These are phyloP conservation scores for Pichia eremophila DNA, from an alignment of 805 yeast species.

Conservation along the genomic window DNA sequence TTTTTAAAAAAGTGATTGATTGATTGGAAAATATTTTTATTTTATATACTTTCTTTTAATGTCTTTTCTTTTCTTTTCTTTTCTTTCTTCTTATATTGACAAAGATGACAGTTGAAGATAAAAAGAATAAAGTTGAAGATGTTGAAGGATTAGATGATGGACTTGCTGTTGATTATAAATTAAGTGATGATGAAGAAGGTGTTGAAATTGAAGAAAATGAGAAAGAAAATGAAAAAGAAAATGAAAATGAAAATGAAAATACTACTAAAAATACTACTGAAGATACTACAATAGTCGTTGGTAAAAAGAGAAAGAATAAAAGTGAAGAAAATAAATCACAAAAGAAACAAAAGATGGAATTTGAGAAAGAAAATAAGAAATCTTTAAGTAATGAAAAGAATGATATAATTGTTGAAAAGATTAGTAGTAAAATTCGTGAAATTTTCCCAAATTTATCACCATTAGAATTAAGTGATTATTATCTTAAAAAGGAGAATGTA, in stretches of 20 bases:
- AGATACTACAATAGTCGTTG: background rate
- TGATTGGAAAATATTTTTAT: background rate
- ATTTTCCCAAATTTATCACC: conserved; percentile 61
- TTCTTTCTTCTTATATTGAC: too few relatives aligned
- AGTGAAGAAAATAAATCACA: conserved; percentile 46
- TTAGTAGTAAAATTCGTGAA: conserved; percentile 52
- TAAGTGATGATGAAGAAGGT: background rate
- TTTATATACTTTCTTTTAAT: background rate
- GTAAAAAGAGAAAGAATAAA: conserved; percentile 22
- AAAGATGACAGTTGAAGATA: background rate
- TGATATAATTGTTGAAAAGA: conserved; percentile 55
- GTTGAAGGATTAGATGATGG: background rate
- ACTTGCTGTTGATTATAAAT: background rate
- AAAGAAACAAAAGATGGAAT: conserved; percentile 59
- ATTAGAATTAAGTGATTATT: conserved; percentile 61
- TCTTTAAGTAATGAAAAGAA: conserved; percentile 45
- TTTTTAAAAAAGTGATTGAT: too few relatives aligned
- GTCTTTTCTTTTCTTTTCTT: background rate
- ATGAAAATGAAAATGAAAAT: conserved; percentile 27
- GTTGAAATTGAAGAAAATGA: conserved; percentile 45
- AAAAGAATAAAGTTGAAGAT: background rate
- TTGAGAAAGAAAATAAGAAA: conserved; percentile 50
- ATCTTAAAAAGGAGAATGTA: conserved; percentile 44
- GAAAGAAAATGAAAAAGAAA: conserved; percentile 50
- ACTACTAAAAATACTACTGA: conserved; percentile 12